phyloP scores from a whole-genome alignment of 2,329 filamentous ascomycete genomes.

The Xylaria sp. region DNA sequence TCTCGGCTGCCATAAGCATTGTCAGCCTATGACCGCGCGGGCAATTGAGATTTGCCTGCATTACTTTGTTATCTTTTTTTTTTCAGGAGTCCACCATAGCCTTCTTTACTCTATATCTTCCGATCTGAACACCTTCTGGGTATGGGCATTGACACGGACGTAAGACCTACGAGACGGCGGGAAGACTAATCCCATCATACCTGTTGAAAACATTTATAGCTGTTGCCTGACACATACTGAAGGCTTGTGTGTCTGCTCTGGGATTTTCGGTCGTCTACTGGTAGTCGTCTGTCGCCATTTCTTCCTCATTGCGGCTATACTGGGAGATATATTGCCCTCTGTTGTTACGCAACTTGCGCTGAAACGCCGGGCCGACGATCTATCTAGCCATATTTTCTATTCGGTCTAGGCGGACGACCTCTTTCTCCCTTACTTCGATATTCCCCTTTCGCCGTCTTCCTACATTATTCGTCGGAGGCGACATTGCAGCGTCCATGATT shows the following conservation, averaged over 20 bases:
- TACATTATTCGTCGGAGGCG: conserved; percentile 41
- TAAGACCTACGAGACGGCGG: conserved; percentile 6
- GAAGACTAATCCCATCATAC: conserved; percentile 11
- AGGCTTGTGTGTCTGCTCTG: conserved; percentile 11
- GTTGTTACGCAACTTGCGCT: conserved; percentile 16
- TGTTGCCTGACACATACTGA: neutral
- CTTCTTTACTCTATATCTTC: conserved; percentile 3
- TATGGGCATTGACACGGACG: conserved; percentile 14
- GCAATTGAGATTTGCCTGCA: conserved; percentile 25
- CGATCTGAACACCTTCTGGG: conserved; percentile 11
- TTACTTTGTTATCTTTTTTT: conserved; percentile 18
- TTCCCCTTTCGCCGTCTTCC: conserved; percentile 33
- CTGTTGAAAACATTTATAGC: conserved; percentile 10
- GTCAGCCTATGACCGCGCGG: conserved; percentile 18
- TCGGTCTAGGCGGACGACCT: conserved; percentile 10
- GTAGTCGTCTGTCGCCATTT: conserved; percentile 8
- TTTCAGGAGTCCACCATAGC: conserved; percentile 19
- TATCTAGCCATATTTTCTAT: conserved; percentile 8
- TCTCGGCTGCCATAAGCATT: conserved; percentile 17
- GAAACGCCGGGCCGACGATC: conserved; percentile 2
- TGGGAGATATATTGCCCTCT: neutral
- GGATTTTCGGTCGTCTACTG: conserved; percentile 3
- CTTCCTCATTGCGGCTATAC: conserved; percentile 8
- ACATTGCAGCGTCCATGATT: conserved; percentile 63
- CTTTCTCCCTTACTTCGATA: conserved; percentile 16